Evolutionary conservation across 2,329 filamentous ascomycete genomes (phyloP), one percentile per base, ranked within the genome.

Genomic region (Fusarium drepaniforme): DNA sequence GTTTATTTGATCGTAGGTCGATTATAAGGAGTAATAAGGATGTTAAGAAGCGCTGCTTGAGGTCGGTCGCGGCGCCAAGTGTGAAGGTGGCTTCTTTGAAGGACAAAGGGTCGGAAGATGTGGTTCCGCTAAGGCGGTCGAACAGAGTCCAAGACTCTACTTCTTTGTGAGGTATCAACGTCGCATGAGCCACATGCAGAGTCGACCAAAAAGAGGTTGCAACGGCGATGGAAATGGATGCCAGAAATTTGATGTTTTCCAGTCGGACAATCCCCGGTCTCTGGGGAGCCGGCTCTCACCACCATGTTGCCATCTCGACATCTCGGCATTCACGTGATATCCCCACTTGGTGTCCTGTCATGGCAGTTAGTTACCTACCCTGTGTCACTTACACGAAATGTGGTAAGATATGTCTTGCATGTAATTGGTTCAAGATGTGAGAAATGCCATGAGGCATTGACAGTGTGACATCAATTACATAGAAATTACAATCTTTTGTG

Each of bases 61-160:
- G 5, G 38, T 57, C 66, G 9, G 42, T 62, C 68, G 69, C 51
- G 68, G 62, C 56, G 35, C 28, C 49, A 76, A 74, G 68, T 58
- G 73, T 53, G 68, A 66, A 76, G 72, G 74, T 76, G 74, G 74
- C 74, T 75, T 76, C 74, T 76, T 76, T 61, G 18, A 40, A 28
- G 51, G 51, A 65, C 38, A 49, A 25, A 53, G 49, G 44, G 33
- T 59, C 67, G 66, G 38, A 66, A 30, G 21, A n/a, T 40, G 37
- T 16, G 42, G 40, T 28, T 62, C 61, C 53, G 51, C 66, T 25
- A 9, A 58, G 40, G 44, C 23, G 42, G 42, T 44, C 53, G 46
- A 49, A 25, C 12, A 62, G 62, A 59, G 38, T 70, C n/a, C 28
- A 61, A 46, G 28, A 21, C 16, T 44, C 37, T 46, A 46, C 30